Base-by-base conservation (phyloP, 805 yeast genomes). In the Saturnispora mendoncae region DNA sequence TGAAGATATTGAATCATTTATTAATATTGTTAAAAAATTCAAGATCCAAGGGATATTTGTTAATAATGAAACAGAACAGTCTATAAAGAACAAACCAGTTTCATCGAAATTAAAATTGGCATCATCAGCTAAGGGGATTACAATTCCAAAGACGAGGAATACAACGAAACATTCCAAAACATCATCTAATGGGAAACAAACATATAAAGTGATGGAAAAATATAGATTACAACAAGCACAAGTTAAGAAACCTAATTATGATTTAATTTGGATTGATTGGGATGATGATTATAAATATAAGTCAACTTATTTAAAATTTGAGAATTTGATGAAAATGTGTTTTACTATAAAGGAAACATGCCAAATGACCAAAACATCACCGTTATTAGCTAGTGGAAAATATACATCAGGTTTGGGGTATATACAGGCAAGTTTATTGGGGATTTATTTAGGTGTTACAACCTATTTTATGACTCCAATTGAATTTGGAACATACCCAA, bases 311-410 rank as follows among this genome's bases (percentile, higher is more conserved):
- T 59, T 74, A 46, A 76, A 75, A 19, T 92, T 84, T 56, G 63
- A 69, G 31, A 72, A 75, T 38, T 64, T 92, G 10, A 61, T 88
- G 50, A 80, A 85, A 2, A 72, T 84, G 58, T 87, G 97, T 60
- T 86, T 88, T 53, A 83, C 84, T 17, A 72, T 86, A 54, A 90
- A 92, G 51, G 97, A 90, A 56, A 90, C 97, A 0, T 84, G 95
- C 54, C 90, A 85, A 46, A 68, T 92, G 62, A 71, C 80, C 12
- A 72, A 83, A 30, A 70, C 73, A 26, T 74, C 76, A 31, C 80
- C 96, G 0, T 67, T 92, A 6, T 68, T 90, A 32, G 95, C 95
- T 0, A 79, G 95, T 58, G 94, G 85, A 7, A 75, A 94, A 33
- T 90, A 88, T 50, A 75, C 85, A 2, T 62, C 72, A 2, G 97